These are phyloP conservation scores for Biscogniauxia sp. DNA, from an alignment of 2,329 filamentous ascomycete species.

Conservation along the genomic window DNA sequence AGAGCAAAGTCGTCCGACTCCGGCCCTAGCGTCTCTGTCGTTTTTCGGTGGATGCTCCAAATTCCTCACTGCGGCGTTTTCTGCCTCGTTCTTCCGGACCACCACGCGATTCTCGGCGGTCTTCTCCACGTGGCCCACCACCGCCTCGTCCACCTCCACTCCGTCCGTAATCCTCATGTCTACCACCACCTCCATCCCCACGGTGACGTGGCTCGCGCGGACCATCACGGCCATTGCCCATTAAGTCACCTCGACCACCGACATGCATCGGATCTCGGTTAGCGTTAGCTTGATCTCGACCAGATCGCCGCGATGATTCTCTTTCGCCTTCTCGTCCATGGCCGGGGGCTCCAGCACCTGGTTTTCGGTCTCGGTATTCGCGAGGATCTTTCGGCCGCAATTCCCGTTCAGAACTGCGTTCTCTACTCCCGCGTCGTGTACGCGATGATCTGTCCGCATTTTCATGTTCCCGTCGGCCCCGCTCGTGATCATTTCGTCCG, in stretches of 20 bases:
- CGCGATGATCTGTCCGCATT: constrained; percentile 40
- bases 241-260: constrained; percentile 21
- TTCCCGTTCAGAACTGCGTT: constrained; percentile 47
- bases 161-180: constrained; percentile 32
- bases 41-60: constrained; percentile 44
- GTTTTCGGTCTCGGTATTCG: constrained; percentile 30
- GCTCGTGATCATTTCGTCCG: constrained; percentile 35
- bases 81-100: constrained; percentile 36
- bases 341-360: constrained; percentile 22
- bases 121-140: constrained; percentile 36
- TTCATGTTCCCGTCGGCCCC: constrained; percentile 42
- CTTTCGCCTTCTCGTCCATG: constrained; percentile 31
- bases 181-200: constrained; percentile 27
- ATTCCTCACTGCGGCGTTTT: constrained; percentile 51
- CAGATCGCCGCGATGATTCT: constrained; percentile 29
- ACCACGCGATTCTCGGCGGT: constrained; percentile 33
- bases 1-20: constrained; percentile 12
- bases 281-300: constrained; percentile 22
- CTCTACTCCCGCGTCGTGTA: constrained; percentile 49
- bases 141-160: constrained; percentile 34
- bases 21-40: constrained; percentile 44
- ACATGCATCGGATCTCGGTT: constrained; percentile 21
- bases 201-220: constrained; percentile 32
- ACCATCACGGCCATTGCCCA: constrained; percentile 25
- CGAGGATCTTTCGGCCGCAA: constrained; percentile 37